phyloP scores from a whole-genome alignment of 106 monocot genomes.

The Dactylorhiza incarnata region DNA sequence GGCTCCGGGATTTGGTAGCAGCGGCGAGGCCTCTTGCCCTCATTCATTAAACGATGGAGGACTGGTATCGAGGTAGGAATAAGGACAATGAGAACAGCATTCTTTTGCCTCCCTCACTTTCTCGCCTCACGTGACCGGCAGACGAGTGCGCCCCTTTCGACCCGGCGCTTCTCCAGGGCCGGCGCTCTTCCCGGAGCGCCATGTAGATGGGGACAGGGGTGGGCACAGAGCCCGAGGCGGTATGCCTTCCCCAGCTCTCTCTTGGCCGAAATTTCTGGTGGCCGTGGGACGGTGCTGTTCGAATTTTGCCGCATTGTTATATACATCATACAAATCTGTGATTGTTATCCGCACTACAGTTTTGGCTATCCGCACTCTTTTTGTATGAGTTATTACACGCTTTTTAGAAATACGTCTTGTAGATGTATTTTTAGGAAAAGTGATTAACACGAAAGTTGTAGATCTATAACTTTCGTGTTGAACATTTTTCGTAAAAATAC shows the following conservation, averaged over 20 bases:
- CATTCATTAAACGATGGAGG: background rate
- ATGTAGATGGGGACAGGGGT: slow-evolving; percentile 1
- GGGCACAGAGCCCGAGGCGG: background rate
- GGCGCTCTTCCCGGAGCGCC: slow-evolving; percentile 8
- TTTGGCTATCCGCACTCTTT: no score
- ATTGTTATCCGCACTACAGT: no score
- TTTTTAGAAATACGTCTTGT: no score
- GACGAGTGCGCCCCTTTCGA: background rate
- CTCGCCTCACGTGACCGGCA: background rate
- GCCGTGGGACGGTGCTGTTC: no score
- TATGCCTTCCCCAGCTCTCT: background rate
- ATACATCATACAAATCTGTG: no score
- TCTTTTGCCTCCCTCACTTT: background rate
- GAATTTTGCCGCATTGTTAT: no score
- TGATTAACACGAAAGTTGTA: no score
- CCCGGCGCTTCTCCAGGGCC: slow-evolving; percentile 1
- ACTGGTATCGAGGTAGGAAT: background rate
- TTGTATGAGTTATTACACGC: no score
- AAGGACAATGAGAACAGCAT: slow-evolving; percentile 1
- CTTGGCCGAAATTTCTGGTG: no score
- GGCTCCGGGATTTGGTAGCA: background rate
- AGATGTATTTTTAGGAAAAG: no score
- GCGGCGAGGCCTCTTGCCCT: background rate
- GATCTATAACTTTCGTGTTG: no score
- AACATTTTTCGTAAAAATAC: no score